Base-by-base conservation (phyloP, 495 filamentous ascomycete species). In the Hypoxylon fragiforme region DNA sequence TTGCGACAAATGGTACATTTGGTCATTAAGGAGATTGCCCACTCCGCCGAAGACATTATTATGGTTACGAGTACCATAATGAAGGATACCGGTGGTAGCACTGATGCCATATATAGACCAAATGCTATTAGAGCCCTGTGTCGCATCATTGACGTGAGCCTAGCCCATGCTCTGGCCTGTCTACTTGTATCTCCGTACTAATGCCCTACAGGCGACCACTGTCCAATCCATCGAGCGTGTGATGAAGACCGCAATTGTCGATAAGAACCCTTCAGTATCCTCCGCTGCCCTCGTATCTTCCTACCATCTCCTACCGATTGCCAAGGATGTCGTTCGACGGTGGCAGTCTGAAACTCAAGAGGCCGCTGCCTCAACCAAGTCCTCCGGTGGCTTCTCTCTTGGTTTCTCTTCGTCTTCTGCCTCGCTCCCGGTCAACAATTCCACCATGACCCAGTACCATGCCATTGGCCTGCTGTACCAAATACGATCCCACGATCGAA, bases 31-130 rank as follows among this genome's bases (percentile, higher is more conserved):
- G 94, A 99, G 81, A 79, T 99, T 60, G 89, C 92, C 54, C 81
- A 85, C 67, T 95, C 91, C n/a, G 92, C 95, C 21, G 92, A 97
- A 73, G 94, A 99, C 81, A 92, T 96, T 51, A 99, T 99, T 62
- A 97, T 99, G 94, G 92, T 96, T 44, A 99, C 94, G 16, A 92
- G 89, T 74, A 96, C 91, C 63, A 96, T 99, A 57, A 99, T 99
- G 92, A 99, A 99, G 77, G 94, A 99, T 69, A 96, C 92, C 5
- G 90, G 91, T 46, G 90, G 94, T 60, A 91, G 91, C 54, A 96
- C 90, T 65, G 95, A 97, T 65, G 89, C 92, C 36, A 81, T 99
- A 39, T 99, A 95, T 74, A 83, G 92, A 56, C 90, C 94, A 15
- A 99, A 99, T 80, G 94, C 94, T 44, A 97, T 99, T 67, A 82